A percentile compares a stretch with the other conserved stretches of the same genome.
Evolutionary conservation across 495 filamentous ascomycete genomes (phyloP).

Genomic region (Alectoria sarmentosa): DNA sequence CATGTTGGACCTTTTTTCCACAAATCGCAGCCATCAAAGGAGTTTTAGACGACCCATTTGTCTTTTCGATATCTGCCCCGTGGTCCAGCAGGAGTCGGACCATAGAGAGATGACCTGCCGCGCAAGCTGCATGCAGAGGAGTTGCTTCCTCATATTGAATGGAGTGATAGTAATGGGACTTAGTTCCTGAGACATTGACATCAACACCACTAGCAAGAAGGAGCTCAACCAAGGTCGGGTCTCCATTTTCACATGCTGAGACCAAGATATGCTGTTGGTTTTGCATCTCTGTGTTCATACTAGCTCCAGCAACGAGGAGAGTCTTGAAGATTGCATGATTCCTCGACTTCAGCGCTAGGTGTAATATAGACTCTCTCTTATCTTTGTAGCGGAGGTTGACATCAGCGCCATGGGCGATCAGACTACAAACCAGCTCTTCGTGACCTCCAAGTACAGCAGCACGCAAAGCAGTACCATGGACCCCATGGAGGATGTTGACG

Average conservation of each 20-base stretch:
- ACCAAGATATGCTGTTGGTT: not conserved
- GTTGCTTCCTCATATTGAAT: not conserved
- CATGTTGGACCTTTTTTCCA: no score
- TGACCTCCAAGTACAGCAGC: constrained; percentile 8
- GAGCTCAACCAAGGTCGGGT: not conserved
- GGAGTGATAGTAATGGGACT: not conserved
- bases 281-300: not conserved
- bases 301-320: not conserved
- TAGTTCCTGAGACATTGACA: not conserved
- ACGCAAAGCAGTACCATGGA: not conserved
- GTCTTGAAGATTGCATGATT: not conserved
- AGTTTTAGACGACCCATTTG: no score
- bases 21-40: no score
- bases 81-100: no score
- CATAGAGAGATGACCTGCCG: no score
- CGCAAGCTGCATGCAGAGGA: constrained; percentile 6
- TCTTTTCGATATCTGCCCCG: no score
- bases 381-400: not conserved
- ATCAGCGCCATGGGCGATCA: constrained; percentile 4
- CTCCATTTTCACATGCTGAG: not conserved
- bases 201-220: not conserved
- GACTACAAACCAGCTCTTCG: not conserved
- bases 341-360: not conserved
- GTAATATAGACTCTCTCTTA: not conserved
- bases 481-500: not conserved